Conservation (phyloP, 2,329 filamentous ascomycete species). For the Leptographium lundbergii region DNA sequence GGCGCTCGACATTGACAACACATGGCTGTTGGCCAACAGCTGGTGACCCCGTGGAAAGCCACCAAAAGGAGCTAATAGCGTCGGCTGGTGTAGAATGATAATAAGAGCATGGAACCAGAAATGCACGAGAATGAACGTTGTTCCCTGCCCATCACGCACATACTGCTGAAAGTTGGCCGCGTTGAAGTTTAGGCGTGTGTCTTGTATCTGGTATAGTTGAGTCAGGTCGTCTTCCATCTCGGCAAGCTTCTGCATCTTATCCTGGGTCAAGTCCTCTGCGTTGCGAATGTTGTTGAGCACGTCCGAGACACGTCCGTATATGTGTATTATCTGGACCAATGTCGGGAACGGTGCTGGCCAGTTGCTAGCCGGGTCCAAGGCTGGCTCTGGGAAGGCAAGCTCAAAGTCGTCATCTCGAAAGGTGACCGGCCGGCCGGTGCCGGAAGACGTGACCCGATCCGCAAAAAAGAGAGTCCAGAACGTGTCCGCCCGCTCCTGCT, state of each 20-base stretch:
- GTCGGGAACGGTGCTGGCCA: slow-evolving; percentile 72
- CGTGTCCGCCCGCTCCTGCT: slow-evolving; percentile 73
- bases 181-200: slow-evolving; percentile 67
- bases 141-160: slow-evolving; percentile 66
- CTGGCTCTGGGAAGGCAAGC: slow-evolving; percentile 49
- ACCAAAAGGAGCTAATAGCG: slow-evolving; percentile 65
- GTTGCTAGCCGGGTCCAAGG: slow-evolving; percentile 40
- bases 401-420: slow-evolving; percentile 78
- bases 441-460: slow-evolving; percentile 76
- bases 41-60: slow-evolving; percentile 47
- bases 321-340: slow-evolving; percentile 70
- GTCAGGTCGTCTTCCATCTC: slow-evolving; percentile 76
- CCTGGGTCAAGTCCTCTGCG: slow-evolving; percentile 59
- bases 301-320: slow-evolving; percentile 77
- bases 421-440: slow-evolving; percentile 73
- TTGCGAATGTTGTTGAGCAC: slow-evolving; percentile 70
- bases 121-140: slow-evolving; percentile 75
- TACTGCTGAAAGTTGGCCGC: slow-evolving; percentile 79
- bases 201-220: slow-evolving; percentile 57
- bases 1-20: slow-evolving; percentile 74
- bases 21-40: slow-evolving; percentile 66
- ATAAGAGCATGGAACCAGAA: slow-evolving; percentile 85
- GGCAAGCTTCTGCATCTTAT: slow-evolving; percentile 57
- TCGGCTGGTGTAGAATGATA: slow-evolving; percentile 74
- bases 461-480: slow-evolving; percentile 87